phyloP scores from a whole-genome alignment of 805 yeast genomes.

The Millerozyma miso region DNA sequence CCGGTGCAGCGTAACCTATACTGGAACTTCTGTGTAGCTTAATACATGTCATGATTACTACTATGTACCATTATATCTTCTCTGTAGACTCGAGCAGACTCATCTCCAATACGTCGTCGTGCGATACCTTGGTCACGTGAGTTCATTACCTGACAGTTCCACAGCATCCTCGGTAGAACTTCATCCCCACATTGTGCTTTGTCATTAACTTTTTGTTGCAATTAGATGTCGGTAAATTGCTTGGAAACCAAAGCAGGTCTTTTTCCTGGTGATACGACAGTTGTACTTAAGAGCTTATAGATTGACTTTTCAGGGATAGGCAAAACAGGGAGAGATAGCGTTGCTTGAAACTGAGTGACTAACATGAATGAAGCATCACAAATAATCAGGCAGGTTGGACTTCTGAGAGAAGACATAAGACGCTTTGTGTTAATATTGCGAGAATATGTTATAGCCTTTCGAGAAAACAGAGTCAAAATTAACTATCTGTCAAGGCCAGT shows the following conservation, averaged over 20 bases:
- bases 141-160: too few relatives aligned
- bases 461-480: conserved; percentile 32
- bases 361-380: conserved; percentile 23
- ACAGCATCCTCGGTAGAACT: background rate
- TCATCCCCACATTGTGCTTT: background rate
- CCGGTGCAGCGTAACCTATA: too few relatives aligned
- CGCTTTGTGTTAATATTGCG: conserved; percentile 29
- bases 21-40: too few relatives aligned
- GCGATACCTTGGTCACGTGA: too few relatives aligned
- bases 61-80: too few relatives aligned
- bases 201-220: background rate
- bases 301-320: too few relatives aligned
- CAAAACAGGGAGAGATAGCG: background rate
- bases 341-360: background rate
- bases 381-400: conserved; percentile 29
- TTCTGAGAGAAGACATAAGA: conserved; percentile 29
- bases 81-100: too few relatives aligned
- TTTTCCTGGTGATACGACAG: too few relatives aligned
- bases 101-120: too few relatives aligned
- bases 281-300: too few relatives aligned
- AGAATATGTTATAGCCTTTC: conserved; percentile 33
- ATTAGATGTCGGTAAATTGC: background rate
- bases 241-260: too few relatives aligned
- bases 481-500: conserved; percentile 42
- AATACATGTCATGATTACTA: too few relatives aligned